phyloP scores from a whole-genome alignment of 208 protist genomes.

The Angomonas deanei region DNA sequence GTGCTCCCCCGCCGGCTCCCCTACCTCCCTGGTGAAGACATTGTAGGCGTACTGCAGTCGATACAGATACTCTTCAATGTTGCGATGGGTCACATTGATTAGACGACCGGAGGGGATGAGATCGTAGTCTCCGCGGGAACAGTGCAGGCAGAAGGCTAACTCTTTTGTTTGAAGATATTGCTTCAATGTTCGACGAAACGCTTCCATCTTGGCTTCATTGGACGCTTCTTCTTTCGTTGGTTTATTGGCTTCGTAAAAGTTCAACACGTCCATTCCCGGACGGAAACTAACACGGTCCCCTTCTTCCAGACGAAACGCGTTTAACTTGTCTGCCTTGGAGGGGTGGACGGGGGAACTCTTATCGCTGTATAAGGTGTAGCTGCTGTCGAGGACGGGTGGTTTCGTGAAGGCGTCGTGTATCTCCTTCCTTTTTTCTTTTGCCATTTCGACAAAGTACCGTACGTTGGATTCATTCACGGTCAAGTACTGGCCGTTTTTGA shows the following conservation, averaged over 20 bases:
- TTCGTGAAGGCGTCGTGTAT: constrained; percentile 1
- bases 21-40: background rate
- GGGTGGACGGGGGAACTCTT: background rate
- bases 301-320: background rate
- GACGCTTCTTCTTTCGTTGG: no score
- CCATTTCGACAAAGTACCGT: background rate
- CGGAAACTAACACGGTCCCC: background rate
- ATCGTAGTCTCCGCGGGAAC: background rate
- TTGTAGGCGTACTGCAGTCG: background rate
- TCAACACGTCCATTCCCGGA: background rate
- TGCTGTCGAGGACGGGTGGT: background rate
- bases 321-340: background rate
- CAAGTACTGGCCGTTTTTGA: background rate
- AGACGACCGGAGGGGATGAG: constrained; percentile 1
- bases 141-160: background rate
- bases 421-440: background rate
- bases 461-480: background rate
- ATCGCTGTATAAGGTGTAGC: background rate
- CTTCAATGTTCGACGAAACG: no score
- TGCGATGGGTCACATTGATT: background rate
- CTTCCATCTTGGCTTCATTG: no score
- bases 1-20: background rate
- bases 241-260: no score
- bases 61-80: background rate
- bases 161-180: no score